These are phyloP conservation scores for Hansenula sp. DNA, from an alignment of 1,139 yeast genomes.

Conservation along the genomic window DNA sequence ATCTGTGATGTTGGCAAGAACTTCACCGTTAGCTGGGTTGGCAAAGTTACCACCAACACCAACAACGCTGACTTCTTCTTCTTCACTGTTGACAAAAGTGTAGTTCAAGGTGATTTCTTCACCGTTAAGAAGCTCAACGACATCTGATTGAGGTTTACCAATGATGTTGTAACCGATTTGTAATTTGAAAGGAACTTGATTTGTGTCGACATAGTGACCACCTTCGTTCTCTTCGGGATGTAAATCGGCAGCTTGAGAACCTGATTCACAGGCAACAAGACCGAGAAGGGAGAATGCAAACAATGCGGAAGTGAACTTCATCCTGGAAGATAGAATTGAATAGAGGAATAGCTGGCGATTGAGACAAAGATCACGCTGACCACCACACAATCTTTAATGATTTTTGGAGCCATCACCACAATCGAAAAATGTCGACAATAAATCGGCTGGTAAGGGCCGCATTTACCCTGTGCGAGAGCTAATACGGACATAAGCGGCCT, in stretches of 20 bases:
- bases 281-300: constrained; percentile 6
- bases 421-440: background rate
- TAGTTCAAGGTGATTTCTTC: constrained; percentile 54
- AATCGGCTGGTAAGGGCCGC: no score
- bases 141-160: constrained; percentile 35
- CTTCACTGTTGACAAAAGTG: constrained; percentile 55
- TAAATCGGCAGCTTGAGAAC: background rate
- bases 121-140: constrained; percentile 38
- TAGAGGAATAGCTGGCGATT: no score
- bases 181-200: constrained; percentile 28
- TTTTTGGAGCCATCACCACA: background rate
- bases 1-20: constrained; percentile 59
- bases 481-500: no score
- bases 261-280: constrained; percentile 2
- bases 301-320: constrained; percentile 3
- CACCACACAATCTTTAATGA: background rate
- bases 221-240: constrained; percentile 10
- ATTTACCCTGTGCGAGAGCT: no score
- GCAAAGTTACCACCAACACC: constrained; percentile 74
- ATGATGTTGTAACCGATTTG: constrained; percentile 36
- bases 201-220: constrained; percentile 20
- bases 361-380: background rate
- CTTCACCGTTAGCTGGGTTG: constrained; percentile 48
- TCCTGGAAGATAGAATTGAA: background rate
- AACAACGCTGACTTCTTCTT: constrained; percentile 46